Evolutionary conservation across 1,284 basidiomycete species (phyloP).

Genomic region (Melampsora larici-populina): DNA sequence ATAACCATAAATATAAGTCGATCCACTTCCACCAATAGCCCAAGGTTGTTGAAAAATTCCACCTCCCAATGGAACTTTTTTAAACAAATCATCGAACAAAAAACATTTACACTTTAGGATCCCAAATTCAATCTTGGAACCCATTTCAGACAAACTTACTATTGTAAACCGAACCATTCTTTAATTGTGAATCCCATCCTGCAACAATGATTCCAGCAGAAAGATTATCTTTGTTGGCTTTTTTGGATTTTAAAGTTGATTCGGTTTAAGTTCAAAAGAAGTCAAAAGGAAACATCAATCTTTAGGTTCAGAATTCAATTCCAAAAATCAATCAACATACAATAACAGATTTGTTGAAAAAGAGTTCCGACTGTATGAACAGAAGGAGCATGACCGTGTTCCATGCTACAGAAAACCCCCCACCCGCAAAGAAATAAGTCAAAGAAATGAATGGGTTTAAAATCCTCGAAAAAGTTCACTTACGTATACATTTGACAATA

Average conservation of each 20-base stretch:
- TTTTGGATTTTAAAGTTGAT: too few species aligned
- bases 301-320: not conserved
- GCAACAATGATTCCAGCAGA: constrained; percentile 96
- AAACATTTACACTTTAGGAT: constrained; percentile 30
- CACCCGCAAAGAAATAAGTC: too few species aligned
- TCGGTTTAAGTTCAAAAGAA: not conserved
- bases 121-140: constrained; percentile 52
- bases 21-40: constrained; percentile 97
- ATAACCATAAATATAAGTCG: constrained; percentile 97
- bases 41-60: constrained; percentile 91
- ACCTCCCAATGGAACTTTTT: constrained; percentile 73
- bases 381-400: constrained; percentile 67
- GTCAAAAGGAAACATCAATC: not conserved
- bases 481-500: constrained; percentile 76
- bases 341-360: constrained; percentile 88
- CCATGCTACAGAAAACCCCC: constrained; percentile 58
- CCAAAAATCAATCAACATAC: constrained; percentile 48
- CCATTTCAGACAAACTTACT: constrained; percentile 54
- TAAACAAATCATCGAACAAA: constrained; percentile 14
- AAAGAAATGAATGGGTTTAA: too few species aligned
- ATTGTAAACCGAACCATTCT: constrained; percentile 93
- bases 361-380: constrained; percentile 77
- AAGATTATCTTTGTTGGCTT: constrained; percentile 57
- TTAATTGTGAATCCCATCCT: constrained; percentile 84
- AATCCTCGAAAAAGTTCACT: too few species aligned